phyloP scores from a whole-genome alignment of 306 rosid genomes.

The Citrullus mucosospermus region DNA sequence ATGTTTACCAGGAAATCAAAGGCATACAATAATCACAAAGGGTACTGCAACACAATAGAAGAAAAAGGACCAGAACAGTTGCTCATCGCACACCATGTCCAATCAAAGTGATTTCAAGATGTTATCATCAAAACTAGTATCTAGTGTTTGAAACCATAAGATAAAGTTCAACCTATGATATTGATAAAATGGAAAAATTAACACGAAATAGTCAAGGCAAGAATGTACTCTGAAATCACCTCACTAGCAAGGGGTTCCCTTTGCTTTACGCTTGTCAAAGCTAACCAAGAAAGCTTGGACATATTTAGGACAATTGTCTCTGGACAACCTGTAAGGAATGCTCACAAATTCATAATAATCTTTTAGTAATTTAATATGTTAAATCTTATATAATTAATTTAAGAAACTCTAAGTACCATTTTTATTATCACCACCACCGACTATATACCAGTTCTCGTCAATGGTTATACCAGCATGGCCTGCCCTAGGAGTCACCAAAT shows the following conservation, averaged over 20 bases:
- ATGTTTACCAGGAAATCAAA: not conserved
- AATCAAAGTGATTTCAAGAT: not conserved
- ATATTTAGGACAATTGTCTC: conserved; percentile 75
- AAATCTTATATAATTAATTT: not conserved
- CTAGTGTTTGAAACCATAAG: not conserved
- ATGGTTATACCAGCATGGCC: conserved; percentile 84
- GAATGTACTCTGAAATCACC: conserved; percentile 39
- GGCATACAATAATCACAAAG: not conserved
- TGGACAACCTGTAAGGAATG: conserved; percentile 58
- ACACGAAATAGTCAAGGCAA: not conserved
- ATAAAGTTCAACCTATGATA: not conserved
- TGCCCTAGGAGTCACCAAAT: conserved; percentile 74
- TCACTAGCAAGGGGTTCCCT: conserved; percentile 95
- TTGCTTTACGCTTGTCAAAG: conserved; percentile 54
- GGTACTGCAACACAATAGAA: not conserved
- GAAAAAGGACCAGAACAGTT: not conserved
- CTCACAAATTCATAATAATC: conserved; percentile 11
- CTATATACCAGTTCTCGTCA: conserved; percentile 74
- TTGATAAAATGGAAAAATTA: not conserved
- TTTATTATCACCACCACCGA: conserved; percentile 93
- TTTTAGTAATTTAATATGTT: not conserved
- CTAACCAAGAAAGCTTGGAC: conserved; percentile 90
- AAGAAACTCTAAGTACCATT: conserved; percentile 42
- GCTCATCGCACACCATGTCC: not conserved
- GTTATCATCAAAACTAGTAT: not conserved